Evolutionary conservation across 2,329 filamentous ascomycete genomes (phyloP).

Genomic region (Leptographium galeiforme): DNA sequence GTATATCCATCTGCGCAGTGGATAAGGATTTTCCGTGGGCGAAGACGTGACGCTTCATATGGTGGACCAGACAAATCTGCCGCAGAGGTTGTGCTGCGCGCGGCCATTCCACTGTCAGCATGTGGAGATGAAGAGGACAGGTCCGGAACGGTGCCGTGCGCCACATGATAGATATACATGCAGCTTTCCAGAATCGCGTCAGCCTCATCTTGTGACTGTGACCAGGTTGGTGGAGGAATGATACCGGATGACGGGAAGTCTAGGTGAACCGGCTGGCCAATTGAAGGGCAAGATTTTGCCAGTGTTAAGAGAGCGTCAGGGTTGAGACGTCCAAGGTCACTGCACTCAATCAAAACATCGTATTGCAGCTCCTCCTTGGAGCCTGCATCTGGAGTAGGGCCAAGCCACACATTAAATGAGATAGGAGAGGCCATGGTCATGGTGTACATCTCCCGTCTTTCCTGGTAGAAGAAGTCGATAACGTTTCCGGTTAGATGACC

Average conservation of each 20-base stretch:
- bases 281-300: slow-evolving; percentile 38
- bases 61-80: slow-evolving; percentile 11
- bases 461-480: slow-evolving; percentile 80
- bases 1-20: slow-evolving; percentile 96
- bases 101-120: slow-evolving; percentile 21
- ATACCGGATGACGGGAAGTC: slow-evolving; percentile 94
- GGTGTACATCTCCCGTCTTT: slow-evolving; percentile 79
- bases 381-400: slow-evolving; percentile 64
- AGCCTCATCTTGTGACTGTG: slow-evolving; percentile 68
- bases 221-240: slow-evolving; percentile 73
- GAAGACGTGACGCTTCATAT: slow-evolving; percentile 7
- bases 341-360: slow-evolving; percentile 80
- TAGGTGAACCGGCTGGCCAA: slow-evolving; percentile 30
- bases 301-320: slow-evolving; percentile 51
- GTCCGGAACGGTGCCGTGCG: slow-evolving; percentile 42
- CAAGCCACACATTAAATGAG: slow-evolving; percentile 77
- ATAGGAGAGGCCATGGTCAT: slow-evolving; percentile 91
- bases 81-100: slow-evolving; percentile 45
- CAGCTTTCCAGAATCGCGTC: slow-evolving; percentile 78
- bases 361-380: slow-evolving; percentile 48
- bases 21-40: slow-evolving; percentile 61
- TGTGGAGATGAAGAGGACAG: slow-evolving; percentile 19
- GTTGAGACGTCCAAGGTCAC: slow-evolving; percentile 68
- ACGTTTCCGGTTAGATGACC: slow-evolving; percentile 64
- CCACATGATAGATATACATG: slow-evolving; percentile 77